Evolutionary conservation across 2,329 filamentous ascomycete genomes (phyloP), one percentile per base, ranked within the genome.

Genomic region (Eurotiales sp.): DNA sequence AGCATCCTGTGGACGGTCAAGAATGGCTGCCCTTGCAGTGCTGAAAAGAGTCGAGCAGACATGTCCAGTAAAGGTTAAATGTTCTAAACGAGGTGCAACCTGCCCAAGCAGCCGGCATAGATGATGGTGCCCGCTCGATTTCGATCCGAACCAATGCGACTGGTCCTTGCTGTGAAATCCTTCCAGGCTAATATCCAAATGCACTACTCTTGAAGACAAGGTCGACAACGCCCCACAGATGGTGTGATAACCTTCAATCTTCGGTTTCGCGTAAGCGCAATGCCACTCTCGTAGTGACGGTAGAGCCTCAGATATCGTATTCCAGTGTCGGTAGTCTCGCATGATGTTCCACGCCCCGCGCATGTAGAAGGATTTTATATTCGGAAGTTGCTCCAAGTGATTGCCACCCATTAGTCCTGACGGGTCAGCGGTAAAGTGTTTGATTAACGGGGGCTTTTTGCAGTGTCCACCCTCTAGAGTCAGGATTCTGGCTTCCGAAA

Each of bases 331-430:
- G 39, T 80, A 72, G 14, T 78, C 74, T 42, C 86, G 77, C 66
- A 88, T 85, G 23, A 90, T 75, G 61, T 90, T 90, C 86, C 86
- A 90, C 58, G 88, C 85, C 6, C 86, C 86, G 59, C 86, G 84
- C 67, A 86, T 85, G 39, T 89, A 80, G 17, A 90, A 75, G 0
- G 85, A 88, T 48, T 78, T 78, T 27, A 90, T 78, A 2, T 80
- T 79, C 3, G 73, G 65, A 3, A 87, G 71, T 17, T 67, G 59
- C 8, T 78, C 74, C 7, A 83, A 65, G 23, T 64, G 60, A 57
- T 70, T 63, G 19, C 63, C 57, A 27, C 62, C 60, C 1, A 61
- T 56, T 40, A 59, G 54, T 3, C 62, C 63, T 27, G 59, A 61
- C 11, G 62, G 60, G 29, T 67, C 64, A 19, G 65, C 60, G 30